Conservation (phyloP, 208 protist species). For the Leishmania tropica region DNA sequence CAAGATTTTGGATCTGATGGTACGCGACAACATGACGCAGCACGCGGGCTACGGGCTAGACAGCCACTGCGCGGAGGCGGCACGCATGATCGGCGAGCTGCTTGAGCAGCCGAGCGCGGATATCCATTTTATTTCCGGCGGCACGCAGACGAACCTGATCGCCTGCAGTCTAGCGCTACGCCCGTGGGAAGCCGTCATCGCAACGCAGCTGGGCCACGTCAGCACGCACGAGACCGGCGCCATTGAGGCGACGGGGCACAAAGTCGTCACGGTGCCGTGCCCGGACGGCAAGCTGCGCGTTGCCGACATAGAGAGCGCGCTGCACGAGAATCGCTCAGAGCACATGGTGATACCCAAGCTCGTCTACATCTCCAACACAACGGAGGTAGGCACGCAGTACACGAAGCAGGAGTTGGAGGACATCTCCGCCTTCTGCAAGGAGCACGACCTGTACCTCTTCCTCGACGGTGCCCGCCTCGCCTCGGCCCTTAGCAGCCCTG, state of each 20-base stretch:
- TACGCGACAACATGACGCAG: constrained; percentile 22
- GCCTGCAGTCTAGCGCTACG: constrained; percentile 33
- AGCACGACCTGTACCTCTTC: constrained; percentile 40
- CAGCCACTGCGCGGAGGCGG: constrained; percentile 30
- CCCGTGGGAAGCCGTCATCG: constrained; percentile 54
- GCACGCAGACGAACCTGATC: constrained; percentile 50
- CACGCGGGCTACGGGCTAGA: constrained; percentile 52
- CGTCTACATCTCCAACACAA: constrained; percentile 66
- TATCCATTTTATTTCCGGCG: constrained; percentile 45
- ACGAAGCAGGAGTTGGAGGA: constrained; percentile 42
- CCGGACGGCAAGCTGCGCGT: constrained; percentile 47
- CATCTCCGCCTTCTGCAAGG: constrained; percentile 37
- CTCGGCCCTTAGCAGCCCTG: constrained; percentile 29
- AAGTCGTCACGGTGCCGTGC: constrained; percentile 36
- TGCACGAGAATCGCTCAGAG: constrained; percentile 36
- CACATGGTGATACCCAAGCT: constrained; percentile 51
- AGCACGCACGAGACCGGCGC: constrained; percentile 53
- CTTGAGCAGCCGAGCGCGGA: constrained; percentile 35
- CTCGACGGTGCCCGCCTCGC: constrained; percentile 49
- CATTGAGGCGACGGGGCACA: constrained; percentile 58
- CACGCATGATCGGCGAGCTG: constrained; percentile 29
- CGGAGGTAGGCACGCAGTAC: constrained; percentile 54
- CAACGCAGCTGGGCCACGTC: constrained; percentile 39
- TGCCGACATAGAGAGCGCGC: constrained; percentile 27
- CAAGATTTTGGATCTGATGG: constrained; percentile 32